Evolutionary conservation across 176 grass and related monocot genomes (phyloP).

Genomic region (Phyllostachys edulis): DNA sequence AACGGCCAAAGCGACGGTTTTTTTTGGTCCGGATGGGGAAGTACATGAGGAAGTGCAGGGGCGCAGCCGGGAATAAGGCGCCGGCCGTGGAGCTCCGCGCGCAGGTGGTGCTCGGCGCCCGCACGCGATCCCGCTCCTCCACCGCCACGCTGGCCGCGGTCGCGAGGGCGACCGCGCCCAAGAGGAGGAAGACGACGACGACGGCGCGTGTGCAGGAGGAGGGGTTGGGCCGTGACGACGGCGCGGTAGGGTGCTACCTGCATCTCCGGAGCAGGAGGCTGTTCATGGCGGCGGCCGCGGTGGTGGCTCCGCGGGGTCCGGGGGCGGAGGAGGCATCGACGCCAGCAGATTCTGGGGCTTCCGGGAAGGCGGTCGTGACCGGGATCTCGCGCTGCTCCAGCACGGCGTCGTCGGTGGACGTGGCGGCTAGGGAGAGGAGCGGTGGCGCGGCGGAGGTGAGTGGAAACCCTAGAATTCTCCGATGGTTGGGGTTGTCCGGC

Average conservation of each 20-base stretch:
- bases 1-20: slow-evolving; percentile 11
- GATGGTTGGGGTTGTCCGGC: not conserved
- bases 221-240: not conserved
- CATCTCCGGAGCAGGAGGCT: slow-evolving; percentile 58
- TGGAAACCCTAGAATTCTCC: not conserved
- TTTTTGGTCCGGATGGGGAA: slow-evolving; percentile 38
- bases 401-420: slow-evolving; percentile 37
- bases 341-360: not conserved
- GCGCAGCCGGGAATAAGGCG: not conserved
- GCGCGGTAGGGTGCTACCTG: slow-evolving; percentile 32
- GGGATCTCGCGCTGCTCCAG: slow-evolving; percentile 58
- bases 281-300: slow-evolving; percentile 27
- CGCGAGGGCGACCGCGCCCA: not conserved
- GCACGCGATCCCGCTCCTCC: slow-evolving; percentile 46
- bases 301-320: not conserved
- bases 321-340: not conserved
- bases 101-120: slow-evolving; percentile 41
- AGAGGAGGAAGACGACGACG: slow-evolving; percentile 19
- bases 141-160: not conserved
- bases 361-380: not conserved
- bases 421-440: not conserved
- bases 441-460: slow-evolving; percentile 32
- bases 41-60: slow-evolving; percentile 57
- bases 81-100: slow-evolving; percentile 44
- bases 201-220: not conserved